These are phyloP conservation scores for Colletotrichum limetticola DNA, from an alignment of 2,329 filamentous ascomycete genomes.

Conservation along the genomic window DNA sequence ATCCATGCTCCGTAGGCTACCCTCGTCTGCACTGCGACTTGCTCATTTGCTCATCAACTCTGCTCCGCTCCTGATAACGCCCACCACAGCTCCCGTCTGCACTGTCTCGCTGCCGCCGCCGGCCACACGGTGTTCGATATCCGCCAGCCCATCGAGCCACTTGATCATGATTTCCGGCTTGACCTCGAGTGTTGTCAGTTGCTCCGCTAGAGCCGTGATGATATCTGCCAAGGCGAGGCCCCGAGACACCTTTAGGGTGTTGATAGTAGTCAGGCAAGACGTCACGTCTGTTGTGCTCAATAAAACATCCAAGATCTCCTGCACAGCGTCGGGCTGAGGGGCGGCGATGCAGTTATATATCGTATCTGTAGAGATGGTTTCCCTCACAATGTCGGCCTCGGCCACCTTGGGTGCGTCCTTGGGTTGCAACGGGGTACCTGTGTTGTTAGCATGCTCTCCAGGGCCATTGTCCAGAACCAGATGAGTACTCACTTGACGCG, in stretches of 20 bases:
- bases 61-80: conserved; percentile 86
- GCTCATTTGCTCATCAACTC: conserved; percentile 68
- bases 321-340: conserved; percentile 89
- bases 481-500: conserved; percentile 76
- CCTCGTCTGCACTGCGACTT: not conserved
- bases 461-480: not conserved
- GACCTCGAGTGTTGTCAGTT: conserved; percentile 85
- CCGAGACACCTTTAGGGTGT: conserved; percentile 84
- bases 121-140: conserved; percentile 91
- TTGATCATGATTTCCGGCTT: conserved; percentile 86
- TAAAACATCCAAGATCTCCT: conserved; percentile 84
- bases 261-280: conserved; percentile 87
- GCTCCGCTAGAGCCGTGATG: conserved; percentile 84
- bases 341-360: conserved; percentile 99
- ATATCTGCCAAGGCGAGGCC: conserved; percentile 95
- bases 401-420: conserved; percentile 69
- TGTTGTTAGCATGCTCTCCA: not conserved
- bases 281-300: conserved; percentile 88
- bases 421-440: conserved; percentile 74
- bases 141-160: conserved; percentile 91
- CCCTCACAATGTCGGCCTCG: conserved; percentile 75
- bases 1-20: not conserved
- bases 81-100: conserved; percentile 93
- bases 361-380: conserved; percentile 86
- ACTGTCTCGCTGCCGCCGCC: conserved; percentile 88